Conservation (phyloP, 1,139 yeast genomes). For the Saccharomyces uvarum region DNA sequence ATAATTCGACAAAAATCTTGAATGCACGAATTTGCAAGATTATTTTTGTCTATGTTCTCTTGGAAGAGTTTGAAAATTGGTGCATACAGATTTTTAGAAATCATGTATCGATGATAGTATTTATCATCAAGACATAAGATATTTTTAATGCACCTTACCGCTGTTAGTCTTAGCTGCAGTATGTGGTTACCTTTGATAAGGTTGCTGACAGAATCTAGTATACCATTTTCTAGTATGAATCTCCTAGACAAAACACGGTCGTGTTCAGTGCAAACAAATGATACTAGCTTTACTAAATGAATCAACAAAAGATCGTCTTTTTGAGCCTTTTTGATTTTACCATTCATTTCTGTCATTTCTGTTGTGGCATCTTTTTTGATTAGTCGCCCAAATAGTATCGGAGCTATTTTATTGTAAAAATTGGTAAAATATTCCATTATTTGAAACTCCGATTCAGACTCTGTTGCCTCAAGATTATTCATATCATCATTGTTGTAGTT, state of each 20-base stretch:
- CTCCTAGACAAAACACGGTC: slow-evolving; percentile 48
- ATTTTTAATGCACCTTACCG: slow-evolving; percentile 55
- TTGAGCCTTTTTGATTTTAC: slow-evolving; percentile 10
- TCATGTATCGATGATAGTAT: slow-evolving; percentile 48
- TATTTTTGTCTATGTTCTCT: slow-evolving; percentile 47
- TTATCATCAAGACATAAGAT: slow-evolving; percentile 56
- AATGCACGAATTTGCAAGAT: slow-evolving; percentile 68
- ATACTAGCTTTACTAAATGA: slow-evolving; percentile 60
- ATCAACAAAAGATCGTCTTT: slow-evolving; percentile 44
- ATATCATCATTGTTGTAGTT: slow-evolving; percentile 11
- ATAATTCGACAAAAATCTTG: slow-evolving; percentile 60
- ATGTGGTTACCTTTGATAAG: slow-evolving; percentile 37
- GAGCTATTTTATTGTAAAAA: slow-evolving; percentile 59
- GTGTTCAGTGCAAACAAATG: slow-evolving; percentile 61
- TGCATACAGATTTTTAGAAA: slow-evolving; percentile 47
- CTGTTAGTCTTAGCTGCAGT: slow-evolving; percentile 55
- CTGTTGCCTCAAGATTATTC: slow-evolving; percentile 12
- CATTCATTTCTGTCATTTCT: slow-evolving; percentile 6
- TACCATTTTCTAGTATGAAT: slow-evolving; percentile 51
- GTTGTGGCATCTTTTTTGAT: slow-evolving; percentile 24
- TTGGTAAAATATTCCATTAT: slow-evolving; percentile 48
- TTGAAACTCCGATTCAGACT: slow-evolving; percentile 26
- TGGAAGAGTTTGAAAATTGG: slow-evolving; percentile 46
- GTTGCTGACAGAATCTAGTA: slow-evolving; percentile 47
- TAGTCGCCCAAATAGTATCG: slow-evolving; percentile 47